A percentile compares a stretch with the other conserved stretches of the same genome.
These are phyloP conservation scores for Porogramme epimiltina DNA, from an alignment of 1,284 basidiomycete genomes.

Conservation along the genomic window DNA sequence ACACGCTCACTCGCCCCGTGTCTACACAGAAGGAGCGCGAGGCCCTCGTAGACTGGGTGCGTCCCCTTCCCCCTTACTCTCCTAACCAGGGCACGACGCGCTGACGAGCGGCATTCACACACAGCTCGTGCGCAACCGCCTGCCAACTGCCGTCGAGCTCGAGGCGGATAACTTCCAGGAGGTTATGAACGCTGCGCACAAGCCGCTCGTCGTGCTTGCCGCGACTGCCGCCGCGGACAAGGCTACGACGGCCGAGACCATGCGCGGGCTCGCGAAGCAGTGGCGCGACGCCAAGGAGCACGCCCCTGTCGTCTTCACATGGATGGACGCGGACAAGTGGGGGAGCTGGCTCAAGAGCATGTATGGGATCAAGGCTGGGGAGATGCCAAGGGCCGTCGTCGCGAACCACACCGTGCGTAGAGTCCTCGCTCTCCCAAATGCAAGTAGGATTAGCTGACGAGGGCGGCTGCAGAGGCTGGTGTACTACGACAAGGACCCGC, in stretches of 20 bases:
- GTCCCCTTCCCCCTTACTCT: background rate
- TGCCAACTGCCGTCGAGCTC: conserved; percentile 73
- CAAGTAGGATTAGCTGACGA: background rate
- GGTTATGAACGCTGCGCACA: conserved; percentile 77
- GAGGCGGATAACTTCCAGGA: conserved; percentile 74
- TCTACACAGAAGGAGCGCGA: conserved; percentile 8
- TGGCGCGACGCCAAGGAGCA: conserved; percentile 57
- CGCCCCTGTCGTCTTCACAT: conserved; percentile 78
- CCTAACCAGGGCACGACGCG: background rate
- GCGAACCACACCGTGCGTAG: conserved; percentile 76
- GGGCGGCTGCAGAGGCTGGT: conserved; percentile 55
- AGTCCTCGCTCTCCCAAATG: background rate
- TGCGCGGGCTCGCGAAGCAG: conserved; percentile 59
- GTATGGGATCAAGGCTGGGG: conserved; percentile 60
- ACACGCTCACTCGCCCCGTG: conserved; percentile 19
- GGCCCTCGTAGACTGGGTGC: conserved; percentile 29
- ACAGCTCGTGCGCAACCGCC: conserved; percentile 50
- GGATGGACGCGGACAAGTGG: conserved; percentile 85
- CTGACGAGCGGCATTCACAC: background rate
- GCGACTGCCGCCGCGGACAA: conserved; percentile 44
- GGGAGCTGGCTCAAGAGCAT: conserved; percentile 85
- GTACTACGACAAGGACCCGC: conserved; percentile 63
- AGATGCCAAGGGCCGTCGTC: conserved; percentile 62
- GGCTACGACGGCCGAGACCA: conserved; percentile 43
- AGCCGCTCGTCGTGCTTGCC: conserved; percentile 78